A percentile compares a stretch with the other conserved stretches of the same genome.
Evolutionary conservation across 2,329 filamentous ascomycete genomes (phyloP).

Genomic region (Colletotrichum nymphaeae): DNA sequence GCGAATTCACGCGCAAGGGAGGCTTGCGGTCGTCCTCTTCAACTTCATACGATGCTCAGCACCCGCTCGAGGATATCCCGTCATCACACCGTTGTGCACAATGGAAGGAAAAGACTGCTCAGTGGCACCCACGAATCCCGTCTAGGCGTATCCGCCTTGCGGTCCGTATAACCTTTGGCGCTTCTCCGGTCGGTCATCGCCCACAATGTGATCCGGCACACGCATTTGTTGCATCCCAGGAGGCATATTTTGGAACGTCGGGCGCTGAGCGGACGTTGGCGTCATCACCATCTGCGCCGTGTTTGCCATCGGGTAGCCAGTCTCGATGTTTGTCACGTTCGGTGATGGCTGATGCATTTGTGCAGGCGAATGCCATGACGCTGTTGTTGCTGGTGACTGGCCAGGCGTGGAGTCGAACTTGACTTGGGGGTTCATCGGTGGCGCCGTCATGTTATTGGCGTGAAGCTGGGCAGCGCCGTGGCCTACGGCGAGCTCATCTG

Average conservation of each 20-base stretch:
- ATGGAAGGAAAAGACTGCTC: not conserved
- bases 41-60: not conserved
- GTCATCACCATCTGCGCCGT: constrained; percentile 53
- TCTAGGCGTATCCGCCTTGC: constrained; percentile 53
- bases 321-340: constrained; percentile 52
- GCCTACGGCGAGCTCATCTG: constrained; percentile 52
- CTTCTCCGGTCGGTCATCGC: constrained; percentile 61
- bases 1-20: not conserved
- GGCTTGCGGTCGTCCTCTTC: not conserved
- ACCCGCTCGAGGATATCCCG: not conserved
- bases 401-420: constrained; percentile 67
- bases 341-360: constrained; percentile 64
- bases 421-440: constrained; percentile 44
- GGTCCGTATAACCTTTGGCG: constrained; percentile 62
- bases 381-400: constrained; percentile 60
- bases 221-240: constrained; percentile 46
- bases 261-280: constrained; percentile 40
- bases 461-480: constrained; percentile 44
- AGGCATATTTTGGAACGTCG: constrained; percentile 52
- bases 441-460: constrained; percentile 48
- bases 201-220: constrained; percentile 46
- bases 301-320: constrained; percentile 58
- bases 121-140: no score
- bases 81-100: not conserved
- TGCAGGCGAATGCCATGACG: constrained; percentile 63